Conservation (phyloP, 768 basidiomycete genomes). For the Russula sp. region DNA sequence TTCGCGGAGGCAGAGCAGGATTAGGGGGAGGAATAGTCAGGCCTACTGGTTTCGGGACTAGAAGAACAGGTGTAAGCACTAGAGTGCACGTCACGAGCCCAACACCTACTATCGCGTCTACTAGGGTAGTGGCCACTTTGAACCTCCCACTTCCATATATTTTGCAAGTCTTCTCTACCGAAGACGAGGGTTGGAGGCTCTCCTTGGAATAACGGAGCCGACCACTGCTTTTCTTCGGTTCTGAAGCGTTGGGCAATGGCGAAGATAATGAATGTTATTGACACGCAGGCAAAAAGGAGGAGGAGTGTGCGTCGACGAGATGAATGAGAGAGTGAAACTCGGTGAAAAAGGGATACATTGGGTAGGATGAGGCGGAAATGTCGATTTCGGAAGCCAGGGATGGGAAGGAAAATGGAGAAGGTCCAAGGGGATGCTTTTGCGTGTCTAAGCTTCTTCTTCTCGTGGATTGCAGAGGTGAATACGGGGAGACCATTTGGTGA, state of each 20-base stretch:
- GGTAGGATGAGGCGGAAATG: constrained; percentile 56
- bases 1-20: constrained; percentile 66
- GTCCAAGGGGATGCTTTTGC: constrained; percentile 52
- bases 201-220: constrained; percentile 47
- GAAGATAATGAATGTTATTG: constrained; percentile 53
- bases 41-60: constrained; percentile 71
- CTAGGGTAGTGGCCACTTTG: constrained; percentile 93
- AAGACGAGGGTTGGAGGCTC: constrained; percentile 74
- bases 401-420: constrained; percentile 53
- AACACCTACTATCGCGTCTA: constrained; percentile 61
- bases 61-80: constrained; percentile 19
- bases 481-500: constrained; percentile 46
- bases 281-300: constrained; percentile 47
- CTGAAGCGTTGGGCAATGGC: constrained; percentile 61
- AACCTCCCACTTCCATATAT: constrained; percentile 96
- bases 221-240: constrained; percentile 61
- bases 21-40: constrained; percentile 58
- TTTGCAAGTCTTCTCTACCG: constrained; percentile 72
- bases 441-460: constrained; percentile 59
- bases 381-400: constrained; percentile 58
- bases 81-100: constrained; percentile 11
- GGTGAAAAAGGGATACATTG: constrained; percentile 60
- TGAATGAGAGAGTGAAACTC: constrained; percentile 53
- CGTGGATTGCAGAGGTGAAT: constrained; percentile 58
- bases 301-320: constrained; percentile 55